These are phyloP conservation scores for Trypanosoma brucei DNA, from an alignment of 208 protist species.

Conservation along the genomic window DNA sequence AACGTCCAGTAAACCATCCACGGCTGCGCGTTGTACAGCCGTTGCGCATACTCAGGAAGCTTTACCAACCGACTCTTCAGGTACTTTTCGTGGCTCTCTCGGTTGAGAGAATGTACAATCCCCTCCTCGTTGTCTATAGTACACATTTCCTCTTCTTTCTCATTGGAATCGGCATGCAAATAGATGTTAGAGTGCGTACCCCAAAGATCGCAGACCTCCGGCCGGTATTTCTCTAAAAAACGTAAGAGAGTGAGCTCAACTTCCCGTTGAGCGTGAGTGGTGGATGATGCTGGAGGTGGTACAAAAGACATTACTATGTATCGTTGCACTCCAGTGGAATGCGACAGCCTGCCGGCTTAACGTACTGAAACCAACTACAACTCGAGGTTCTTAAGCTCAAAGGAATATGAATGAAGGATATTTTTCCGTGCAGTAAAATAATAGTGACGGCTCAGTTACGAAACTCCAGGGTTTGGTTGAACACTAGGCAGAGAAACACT, in stretches of 20 bases:
- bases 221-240: constrained; percentile 36
- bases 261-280: constrained; percentile 45
- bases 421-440: too few species aligned
- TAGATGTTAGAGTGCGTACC: constrained; percentile 27
- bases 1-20: constrained; percentile 81
- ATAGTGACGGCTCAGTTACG: too few species aligned
- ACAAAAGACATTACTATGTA: not conserved
- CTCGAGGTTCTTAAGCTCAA: too few species aligned
- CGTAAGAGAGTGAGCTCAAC: constrained; percentile 55
- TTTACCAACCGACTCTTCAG: constrained; percentile 21
- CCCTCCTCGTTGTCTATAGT: not conserved
- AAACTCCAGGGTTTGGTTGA: too few species aligned
- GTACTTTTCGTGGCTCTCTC: constrained; percentile 36
- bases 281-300: constrained; percentile 18
- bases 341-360: too few species aligned
- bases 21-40: constrained; percentile 55
- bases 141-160: not conserved
- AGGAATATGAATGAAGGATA: too few species aligned
- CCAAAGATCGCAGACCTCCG: constrained; percentile 47
- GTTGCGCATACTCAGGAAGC: constrained; percentile 18
- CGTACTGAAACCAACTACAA: too few species aligned
- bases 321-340: not conserved
- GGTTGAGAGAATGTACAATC: constrained; percentile 11
- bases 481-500: too few species aligned
- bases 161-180: constrained; percentile 7